Percentiles rank a stretch among this genome's conserved stretches.
Evolutionary conservation across 2,329 filamentous ascomycete species (phyloP).

Genomic region (Neocucurbitaria cava): DNA sequence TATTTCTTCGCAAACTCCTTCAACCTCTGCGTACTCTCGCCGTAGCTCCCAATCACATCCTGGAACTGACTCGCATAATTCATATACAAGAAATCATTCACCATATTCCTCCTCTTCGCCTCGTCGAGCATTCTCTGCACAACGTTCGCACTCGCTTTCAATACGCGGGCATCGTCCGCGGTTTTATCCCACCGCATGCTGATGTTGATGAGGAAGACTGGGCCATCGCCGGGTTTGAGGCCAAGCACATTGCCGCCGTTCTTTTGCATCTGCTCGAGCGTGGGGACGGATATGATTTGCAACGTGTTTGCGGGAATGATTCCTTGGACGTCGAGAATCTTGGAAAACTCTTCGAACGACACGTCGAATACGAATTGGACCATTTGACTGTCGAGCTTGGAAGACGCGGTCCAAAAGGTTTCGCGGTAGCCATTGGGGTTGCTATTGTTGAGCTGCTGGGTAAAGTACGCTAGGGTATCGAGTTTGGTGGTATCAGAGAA

Average conservation of each 20-base stretch:
- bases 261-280: constrained; percentile 22
- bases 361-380: constrained; percentile 14
- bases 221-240: constrained; percentile 13
- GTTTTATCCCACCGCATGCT: constrained; percentile 17
- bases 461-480: constrained; percentile 22
- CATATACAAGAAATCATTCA: constrained; percentile 44
- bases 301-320: constrained; percentile 22
- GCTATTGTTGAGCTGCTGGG: constrained; percentile 12
- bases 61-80: constrained; percentile 55
- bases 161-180: constrained; percentile 22
- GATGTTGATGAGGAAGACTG: constrained; percentile 16
- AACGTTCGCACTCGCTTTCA: constrained; percentile 14
- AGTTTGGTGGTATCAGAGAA: constrained; percentile 23
- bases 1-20: constrained; percentile 10
- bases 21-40: constrained; percentile 28
- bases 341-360: constrained; percentile 15
- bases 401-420: constrained; percentile 29
- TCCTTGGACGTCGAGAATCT: background rate
- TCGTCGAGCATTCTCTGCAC: constrained; percentile 13
- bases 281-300: constrained; percentile 25
- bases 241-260: constrained; percentile 33
- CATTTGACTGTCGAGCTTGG: constrained; percentile 21
- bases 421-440: constrained; percentile 18
- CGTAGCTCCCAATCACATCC: constrained; percentile 52
- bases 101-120: constrained; percentile 9